A percentile compares a stretch with the other conserved stretches of the same genome.
Conservation (phyloP, 2,329 filamentous ascomycete species). For the Pseudogymnoascus sp. region DNA sequence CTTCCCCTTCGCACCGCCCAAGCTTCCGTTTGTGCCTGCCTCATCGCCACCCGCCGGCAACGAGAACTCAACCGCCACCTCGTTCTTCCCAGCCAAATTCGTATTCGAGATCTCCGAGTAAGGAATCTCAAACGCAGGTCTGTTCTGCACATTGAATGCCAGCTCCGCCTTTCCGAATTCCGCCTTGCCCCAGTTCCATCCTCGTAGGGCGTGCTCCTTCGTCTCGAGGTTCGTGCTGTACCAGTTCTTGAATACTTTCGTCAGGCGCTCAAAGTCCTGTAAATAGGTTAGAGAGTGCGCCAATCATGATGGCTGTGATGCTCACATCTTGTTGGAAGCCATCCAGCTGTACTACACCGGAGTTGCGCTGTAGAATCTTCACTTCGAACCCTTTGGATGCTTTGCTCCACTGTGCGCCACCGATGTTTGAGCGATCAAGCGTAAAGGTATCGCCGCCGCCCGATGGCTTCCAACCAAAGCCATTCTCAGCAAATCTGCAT, state of each 20-base stretch:
- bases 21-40: slow-evolving; percentile 57
- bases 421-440: slow-evolving; percentile 77
- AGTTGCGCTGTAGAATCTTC: slow-evolving; percentile 78
- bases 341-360: slow-evolving; percentile 84
- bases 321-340: slow-evolving; percentile 79
- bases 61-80: slow-evolving; percentile 92
- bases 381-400: slow-evolving; percentile 88
- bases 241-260: slow-evolving; percentile 95
- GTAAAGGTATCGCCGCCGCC: slow-evolving; percentile 88
- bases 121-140: slow-evolving; percentile 91
- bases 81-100: slow-evolving; percentile 93
- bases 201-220: slow-evolving; percentile 87
- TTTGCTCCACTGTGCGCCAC: slow-evolving; percentile 85
- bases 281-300: slow-evolving; percentile 13
- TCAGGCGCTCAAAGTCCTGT: slow-evolving; percentile 79
- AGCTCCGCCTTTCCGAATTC: slow-evolving; percentile 95
- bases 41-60: slow-evolving; percentile 65
- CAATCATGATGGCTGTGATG: slow-evolving; percentile 14
- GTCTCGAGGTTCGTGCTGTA: slow-evolving; percentile 89
- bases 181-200: slow-evolving; percentile 99
- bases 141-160: slow-evolving; percentile 92
- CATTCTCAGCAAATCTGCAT: slow-evolving; percentile 89
- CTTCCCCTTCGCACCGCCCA: slow-evolving; percentile 64
- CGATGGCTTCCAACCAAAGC: slow-evolving; percentile 89
- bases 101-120: slow-evolving; percentile 98